Evolutionary conservation across 306 rosid species (phyloP).

Genomic region (Inga oerstediana): DNA sequence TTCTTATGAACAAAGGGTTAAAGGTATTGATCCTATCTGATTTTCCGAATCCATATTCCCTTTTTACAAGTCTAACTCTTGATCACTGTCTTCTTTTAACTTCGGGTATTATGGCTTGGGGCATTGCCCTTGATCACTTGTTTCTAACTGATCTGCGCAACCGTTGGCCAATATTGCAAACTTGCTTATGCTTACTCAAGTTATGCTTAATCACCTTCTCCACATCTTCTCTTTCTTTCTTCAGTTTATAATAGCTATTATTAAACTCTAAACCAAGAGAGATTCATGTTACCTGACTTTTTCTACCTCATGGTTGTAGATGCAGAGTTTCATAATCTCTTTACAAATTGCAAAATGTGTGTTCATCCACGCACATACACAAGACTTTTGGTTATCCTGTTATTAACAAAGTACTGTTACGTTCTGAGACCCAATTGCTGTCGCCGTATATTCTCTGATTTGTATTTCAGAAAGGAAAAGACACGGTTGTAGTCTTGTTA

Average conservation of each 20-base stretch:
- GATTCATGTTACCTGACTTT: background rate
- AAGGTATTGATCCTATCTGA: conserved; percentile 41
- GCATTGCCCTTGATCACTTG: background rate
- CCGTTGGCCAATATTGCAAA: background rate
- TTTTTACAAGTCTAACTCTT: background rate
- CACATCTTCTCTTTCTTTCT: background rate
- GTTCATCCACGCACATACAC: background rate
- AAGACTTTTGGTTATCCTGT: background rate
- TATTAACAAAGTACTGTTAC: background rate
- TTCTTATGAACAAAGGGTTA: conserved; percentile 56
- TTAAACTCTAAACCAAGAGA: conserved; percentile 14
- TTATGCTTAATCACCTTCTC: background rate
- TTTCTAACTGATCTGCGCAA: background rate
- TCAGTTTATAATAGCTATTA: background rate
- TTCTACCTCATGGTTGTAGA: conserved; percentile 1
- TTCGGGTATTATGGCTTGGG: background rate
- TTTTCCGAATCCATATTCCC: conserved; percentile 24
- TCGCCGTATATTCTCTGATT: background rate
- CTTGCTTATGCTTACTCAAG: background rate
- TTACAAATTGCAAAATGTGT: background rate
- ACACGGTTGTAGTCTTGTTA: background rate
- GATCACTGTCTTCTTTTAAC: background rate
- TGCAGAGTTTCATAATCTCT: background rate
- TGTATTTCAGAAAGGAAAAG: conserved; percentile 6
- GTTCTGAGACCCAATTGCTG: background rate